These are phyloP conservation scores for Suillus tomentosus DNA, from an alignment of 768 basidiomycete genomes.

Conservation along the genomic window DNA sequence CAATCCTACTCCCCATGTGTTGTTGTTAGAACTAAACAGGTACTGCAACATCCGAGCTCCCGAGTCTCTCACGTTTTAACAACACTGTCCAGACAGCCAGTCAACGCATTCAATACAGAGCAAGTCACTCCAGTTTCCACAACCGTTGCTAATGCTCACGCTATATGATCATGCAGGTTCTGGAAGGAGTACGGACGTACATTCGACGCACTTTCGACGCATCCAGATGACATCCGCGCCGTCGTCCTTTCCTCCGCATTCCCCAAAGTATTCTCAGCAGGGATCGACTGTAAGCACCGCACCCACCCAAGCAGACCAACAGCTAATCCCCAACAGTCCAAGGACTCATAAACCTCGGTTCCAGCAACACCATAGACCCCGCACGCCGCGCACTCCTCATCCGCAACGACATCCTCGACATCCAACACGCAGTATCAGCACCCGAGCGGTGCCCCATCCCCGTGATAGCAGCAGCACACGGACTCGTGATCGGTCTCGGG, in stretches of 20 bases:
- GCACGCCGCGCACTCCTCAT: conserved; percentile 54
- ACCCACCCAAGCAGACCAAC: neutral
- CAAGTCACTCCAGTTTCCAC: conserved; percentile 22
- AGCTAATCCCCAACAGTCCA: conserved; percentile 6
- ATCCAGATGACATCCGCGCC: conserved; percentile 55
- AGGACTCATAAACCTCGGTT: conserved; percentile 31
- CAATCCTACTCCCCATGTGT: conserved; percentile 38
- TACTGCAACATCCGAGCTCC: conserved; percentile 12
- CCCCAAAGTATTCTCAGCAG: conserved; percentile 80
- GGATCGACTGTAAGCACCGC: conserved; percentile 65
- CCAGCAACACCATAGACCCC: conserved; percentile 38
- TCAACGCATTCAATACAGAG: conserved; percentile 66
- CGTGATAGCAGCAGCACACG: conserved; percentile 82
- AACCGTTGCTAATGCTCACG: neutral
- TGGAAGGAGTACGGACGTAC: conserved; percentile 70
- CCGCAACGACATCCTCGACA: conserved; percentile 50
- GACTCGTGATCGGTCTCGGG: conserved; percentile 72
- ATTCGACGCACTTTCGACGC: conserved; percentile 56
- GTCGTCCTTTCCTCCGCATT: conserved; percentile 72
- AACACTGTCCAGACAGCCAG: conserved; percentile 48
- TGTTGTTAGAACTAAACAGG: conserved; percentile 42
- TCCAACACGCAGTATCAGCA: conserved; percentile 72
- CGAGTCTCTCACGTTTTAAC: neutral
- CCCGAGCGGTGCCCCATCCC: conserved; percentile 74
- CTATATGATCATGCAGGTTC: conserved; percentile 44